Base-by-base conservation (phyloP, 257 asterid species). In the Plantago major region DNA sequence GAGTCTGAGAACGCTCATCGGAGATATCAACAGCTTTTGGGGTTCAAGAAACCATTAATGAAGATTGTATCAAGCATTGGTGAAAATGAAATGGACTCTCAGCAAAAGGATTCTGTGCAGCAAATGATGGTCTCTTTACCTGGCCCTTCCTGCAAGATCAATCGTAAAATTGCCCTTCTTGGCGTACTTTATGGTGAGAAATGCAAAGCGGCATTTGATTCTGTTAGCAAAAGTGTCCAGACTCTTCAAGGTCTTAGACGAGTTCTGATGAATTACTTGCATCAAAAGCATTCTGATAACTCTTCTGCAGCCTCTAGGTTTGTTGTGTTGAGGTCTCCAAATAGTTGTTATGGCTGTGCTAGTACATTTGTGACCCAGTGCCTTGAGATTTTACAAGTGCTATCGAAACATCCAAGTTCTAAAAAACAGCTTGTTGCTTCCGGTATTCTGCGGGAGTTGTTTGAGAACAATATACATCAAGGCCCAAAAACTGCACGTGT, bases 41-140 rank as follows among this genome's bases (percentile, higher is more conserved):
- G 99, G 60, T 93, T 89, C 75, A 93, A 93, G 76, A 93, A 93
- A 78, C 99, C 99, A 69, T 74, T 93, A 68, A 83, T 89, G 73
- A 93, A 93, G 83, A 89, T 89, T 68, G 99, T 93, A 5, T 87
- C 97, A 14, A 93, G 97, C 83, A 84, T 93, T 62, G 99, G 97
- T 64, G 99, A 93, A 81, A 93, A 84, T 74, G 99, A 93, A 70
- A 87, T 89, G 95, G 99, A 93, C 66, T 87, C 99, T 65, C 99
- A 93, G 74, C 99, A 93, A 82, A 93, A 93, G 77, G 99, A 93
- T 77, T 89, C 99, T 47, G 97, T 93, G 73, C 99, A 89, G 75
- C 99, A 93, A 71, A 93, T 93, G 99, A 93, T 93, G 94, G 97
- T 87, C 59, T 93, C 99, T 48, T 79, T 93, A 77, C 95, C 99